Evolutionary conservation across 2,329 filamentous ascomycete genomes (phyloP).

Genomic region (Ceratocystis papillata): DNA sequence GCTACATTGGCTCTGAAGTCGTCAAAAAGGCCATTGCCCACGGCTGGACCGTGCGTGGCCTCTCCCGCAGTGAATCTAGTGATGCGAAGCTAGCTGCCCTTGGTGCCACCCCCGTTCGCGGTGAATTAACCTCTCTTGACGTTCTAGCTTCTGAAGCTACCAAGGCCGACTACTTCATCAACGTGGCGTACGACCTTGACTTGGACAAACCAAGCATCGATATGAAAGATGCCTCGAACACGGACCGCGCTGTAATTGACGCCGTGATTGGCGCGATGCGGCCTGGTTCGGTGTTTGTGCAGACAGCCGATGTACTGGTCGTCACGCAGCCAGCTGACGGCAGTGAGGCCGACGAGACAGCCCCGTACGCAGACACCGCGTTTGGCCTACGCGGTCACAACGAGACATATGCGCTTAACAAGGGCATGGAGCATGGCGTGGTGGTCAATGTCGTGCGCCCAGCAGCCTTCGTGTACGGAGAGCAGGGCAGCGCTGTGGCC

Average conservation of each 20-base stretch:
- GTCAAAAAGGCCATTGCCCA: constrained; percentile 31
- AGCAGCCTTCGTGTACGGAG: constrained; percentile 38
- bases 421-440: constrained; percentile 30
- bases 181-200: constrained; percentile 33
- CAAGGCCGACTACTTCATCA: constrained; percentile 36
- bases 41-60: constrained; percentile 35
- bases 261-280: constrained; percentile 32
- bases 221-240: constrained; percentile 27
- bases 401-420: constrained; percentile 30
- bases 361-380: constrained; percentile 26
- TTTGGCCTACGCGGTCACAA: constrained; percentile 28
- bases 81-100: constrained; percentile 32
- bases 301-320: constrained; percentile 31
- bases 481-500: constrained; percentile 33
- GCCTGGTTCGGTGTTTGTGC: constrained; percentile 32
- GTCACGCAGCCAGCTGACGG: constrained; percentile 28
- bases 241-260: constrained; percentile 32
- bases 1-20: constrained; percentile 34
- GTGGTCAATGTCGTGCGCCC: constrained; percentile 33
- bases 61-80: constrained; percentile 33
- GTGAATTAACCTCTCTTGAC: constrained; percentile 33
- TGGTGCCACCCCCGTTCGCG: constrained; percentile 35
- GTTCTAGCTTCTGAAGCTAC: constrained; percentile 33
- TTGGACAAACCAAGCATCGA: constrained; percentile 29
- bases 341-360: constrained; percentile 28